phyloP scores from a whole-genome alignment of 2,329 filamentous ascomycete genomes.

The Cladosporium austrohemisphaericum region DNA sequence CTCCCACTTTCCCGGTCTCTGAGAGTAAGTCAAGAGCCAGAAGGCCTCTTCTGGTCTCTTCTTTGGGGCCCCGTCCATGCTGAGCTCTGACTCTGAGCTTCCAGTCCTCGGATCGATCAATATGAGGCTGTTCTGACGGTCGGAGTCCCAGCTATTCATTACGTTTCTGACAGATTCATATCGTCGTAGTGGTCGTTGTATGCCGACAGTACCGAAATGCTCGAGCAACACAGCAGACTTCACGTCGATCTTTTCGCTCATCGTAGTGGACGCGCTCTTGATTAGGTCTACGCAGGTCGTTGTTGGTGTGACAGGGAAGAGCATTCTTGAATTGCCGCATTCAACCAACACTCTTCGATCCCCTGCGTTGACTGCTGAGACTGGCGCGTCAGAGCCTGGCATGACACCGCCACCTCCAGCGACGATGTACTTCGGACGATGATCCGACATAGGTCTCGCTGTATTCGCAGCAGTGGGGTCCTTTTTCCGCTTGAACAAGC shows the following conservation, averaged over 20 bases:
- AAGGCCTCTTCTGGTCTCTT: slow-evolving; percentile 63
- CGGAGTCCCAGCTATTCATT: slow-evolving; percentile 87
- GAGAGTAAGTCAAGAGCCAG: slow-evolving; percentile 74
- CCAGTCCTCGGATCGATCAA: slow-evolving; percentile 57
- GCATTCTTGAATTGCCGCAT: slow-evolving; percentile 65
- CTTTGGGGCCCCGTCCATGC: slow-evolving; percentile 60
- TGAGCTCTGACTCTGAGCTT: slow-evolving; percentile 57
- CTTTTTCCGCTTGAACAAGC: slow-evolving; percentile 34
- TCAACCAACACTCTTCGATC: slow-evolving; percentile 73
- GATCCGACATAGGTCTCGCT: slow-evolving; percentile 22
- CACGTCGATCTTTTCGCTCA: slow-evolving; percentile 62
- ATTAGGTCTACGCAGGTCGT: slow-evolving; percentile 75
- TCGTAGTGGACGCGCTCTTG: slow-evolving; percentile 59
- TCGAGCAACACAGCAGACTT: slow-evolving; percentile 71
- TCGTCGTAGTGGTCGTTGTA: slow-evolving; percentile 76
- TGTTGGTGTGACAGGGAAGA: slow-evolving; percentile 67
- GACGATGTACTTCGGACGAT: slow-evolving; percentile 34
- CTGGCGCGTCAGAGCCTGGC: slow-evolving; percentile 67
- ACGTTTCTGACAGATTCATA: slow-evolving; percentile 86
- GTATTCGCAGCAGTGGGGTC: slow-evolving; percentile 6
- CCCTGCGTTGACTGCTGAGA: slow-evolving; percentile 74
- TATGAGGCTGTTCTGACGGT: slow-evolving; percentile 70
- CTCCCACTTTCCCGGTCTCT: slow-evolving; percentile 79
- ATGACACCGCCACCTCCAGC: slow-evolving; percentile 47
- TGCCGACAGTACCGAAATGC: slow-evolving; percentile 67